Base-by-base conservation (phyloP, 805 yeast genomes). In the Wickerhamiella brachini region DNA sequence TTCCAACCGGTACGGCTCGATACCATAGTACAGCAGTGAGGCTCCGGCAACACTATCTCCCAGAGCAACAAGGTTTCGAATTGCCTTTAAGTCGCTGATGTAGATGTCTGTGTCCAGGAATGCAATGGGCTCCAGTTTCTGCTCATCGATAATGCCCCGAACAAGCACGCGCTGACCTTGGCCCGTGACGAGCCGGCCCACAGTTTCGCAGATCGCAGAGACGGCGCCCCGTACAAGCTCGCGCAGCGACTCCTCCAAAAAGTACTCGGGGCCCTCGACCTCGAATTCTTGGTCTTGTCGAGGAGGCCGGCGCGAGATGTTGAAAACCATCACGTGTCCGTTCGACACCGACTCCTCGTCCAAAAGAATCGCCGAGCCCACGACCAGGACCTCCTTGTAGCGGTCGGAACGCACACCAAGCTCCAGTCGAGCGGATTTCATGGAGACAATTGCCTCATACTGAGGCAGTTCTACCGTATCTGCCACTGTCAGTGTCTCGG, bases 1-100 rank as follows among this genome's bases (percentile, higher is more conserved):
- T 17, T 87, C 71, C 81, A 90, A 80, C 56, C 96, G 71, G 64
- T 85, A 89, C 0, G 99, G 99, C 60, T 90, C 96, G 2, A 94
- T 90, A 64, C 88, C 95, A 67, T 88, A 89, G 1, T 97, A 97
- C 26, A 81, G 80, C 51, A 93, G 71, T 71, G 88, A 80, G 3
- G 86, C 72, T 57, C 88, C 78, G 58, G 85, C 83, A 66, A 80
- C 72, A 0, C 85, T 71, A 65, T 93, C 98, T 18, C 95, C 95
- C 17, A 88, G 66, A 1, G 88, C 59, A n/a, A 90, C 63, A 59
- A 90, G 68, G 63, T 89, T 86, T 41, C 94, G 89, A 63, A 87
- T 79, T 56, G 88, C 74, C 66, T 89, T 89, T 15, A 86, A 75
- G 56, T 85, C 95, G 6, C 83, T 73, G 1, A 86, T 79, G 64